phyloP scores from a whole-genome alignment of 352 stramenopile species.

The Phytophthora citrophthora region DNA sequence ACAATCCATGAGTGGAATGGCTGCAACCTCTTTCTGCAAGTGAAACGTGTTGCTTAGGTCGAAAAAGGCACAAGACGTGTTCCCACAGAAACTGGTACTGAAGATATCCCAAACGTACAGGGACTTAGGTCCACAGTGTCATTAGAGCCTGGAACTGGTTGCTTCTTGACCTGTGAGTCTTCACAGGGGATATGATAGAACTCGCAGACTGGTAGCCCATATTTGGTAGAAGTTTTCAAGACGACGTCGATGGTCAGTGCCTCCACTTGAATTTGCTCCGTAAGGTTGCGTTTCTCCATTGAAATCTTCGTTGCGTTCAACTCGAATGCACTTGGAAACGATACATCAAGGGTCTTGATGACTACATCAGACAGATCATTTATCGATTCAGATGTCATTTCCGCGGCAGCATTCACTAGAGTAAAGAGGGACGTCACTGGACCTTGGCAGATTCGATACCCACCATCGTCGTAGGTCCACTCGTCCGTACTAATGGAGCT shows the following conservation, averaged over 20 bases:
- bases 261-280: slow-evolving; percentile 33
- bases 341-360: slow-evolving; percentile 31
- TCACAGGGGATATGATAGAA: neutral
- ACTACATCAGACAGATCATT: slow-evolving; percentile 26
- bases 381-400: slow-evolving; percentile 10
- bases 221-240: slow-evolving; percentile 22
- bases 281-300: slow-evolving; percentile 33
- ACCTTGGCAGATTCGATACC: slow-evolving; percentile 45
- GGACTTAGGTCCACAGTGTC: slow-evolving; percentile 25
- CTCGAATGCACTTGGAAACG: slow-evolving; percentile 30
- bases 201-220: slow-evolving; percentile 18
- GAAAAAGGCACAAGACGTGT: slow-evolving; percentile 39
- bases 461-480: slow-evolving; percentile 39
- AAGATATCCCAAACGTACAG: slow-evolving; percentile 30
- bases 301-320: slow-evolving; percentile 34
- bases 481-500: slow-evolving; percentile 10
- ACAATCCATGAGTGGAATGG: slow-evolving; percentile 39
- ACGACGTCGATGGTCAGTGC: slow-evolving; percentile 35
- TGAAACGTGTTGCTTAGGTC: slow-evolving; percentile 39
- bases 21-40: slow-evolving; percentile 43
- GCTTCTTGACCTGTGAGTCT: neutral
- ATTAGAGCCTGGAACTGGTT: slow-evolving; percentile 7
- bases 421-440: slow-evolving; percentile 41
- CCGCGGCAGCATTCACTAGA: slow-evolving; percentile 26
- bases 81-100: slow-evolving; percentile 39